Percentiles rank a stretch among this genome's conserved stretches.
phyloP scores from a whole-genome alignment of 306 rosid species.

The Ochetophila trinervis region DNA sequence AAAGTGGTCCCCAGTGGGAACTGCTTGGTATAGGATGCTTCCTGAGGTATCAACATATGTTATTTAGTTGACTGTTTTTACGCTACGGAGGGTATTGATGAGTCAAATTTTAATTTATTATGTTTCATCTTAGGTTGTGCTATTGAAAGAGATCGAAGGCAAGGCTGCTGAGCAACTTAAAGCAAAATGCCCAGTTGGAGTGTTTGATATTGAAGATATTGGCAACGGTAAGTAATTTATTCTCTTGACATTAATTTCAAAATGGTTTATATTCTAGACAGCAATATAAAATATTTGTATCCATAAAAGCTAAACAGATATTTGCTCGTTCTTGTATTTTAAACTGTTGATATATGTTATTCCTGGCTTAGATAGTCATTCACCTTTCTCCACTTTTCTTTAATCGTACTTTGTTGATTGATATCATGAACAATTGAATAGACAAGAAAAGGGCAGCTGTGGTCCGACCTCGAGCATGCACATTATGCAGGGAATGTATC shows the following conservation, averaged over 20 bases:
- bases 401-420: slow-evolving; percentile 3
- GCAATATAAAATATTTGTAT: slow-evolving; percentile 4
- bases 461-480: slow-evolving; percentile 71
- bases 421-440: slow-evolving; percentile 33
- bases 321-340: slow-evolving; percentile 10
- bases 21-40: slow-evolving; percentile 98
- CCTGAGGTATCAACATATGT: slow-evolving; percentile 65
- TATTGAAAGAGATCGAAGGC: slow-evolving; percentile 54
- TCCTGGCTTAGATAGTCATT: neutral
- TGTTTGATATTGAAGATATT: slow-evolving; percentile 90
- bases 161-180: slow-evolving; percentile 67
- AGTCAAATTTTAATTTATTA: slow-evolving; percentile 8
- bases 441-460: slow-evolving; percentile 72
- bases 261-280: slow-evolving; percentile 11
- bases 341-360: neutral
- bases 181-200: slow-evolving; percentile 65
- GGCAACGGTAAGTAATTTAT: slow-evolving; percentile 53
- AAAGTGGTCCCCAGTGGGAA: slow-evolving; percentile 96
- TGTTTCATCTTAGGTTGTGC: slow-evolving; percentile 46
- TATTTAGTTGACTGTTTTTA: slow-evolving; percentile 10
- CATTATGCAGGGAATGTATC: slow-evolving; percentile 93
- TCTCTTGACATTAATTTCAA: slow-evolving; percentile 4
- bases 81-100: neutral
- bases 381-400: neutral
- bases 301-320: slow-evolving; percentile 3